Evolutionary conservation across 129 eudicot species (phyloP).

Genomic region (Centrapalus pauciflorus): DNA sequence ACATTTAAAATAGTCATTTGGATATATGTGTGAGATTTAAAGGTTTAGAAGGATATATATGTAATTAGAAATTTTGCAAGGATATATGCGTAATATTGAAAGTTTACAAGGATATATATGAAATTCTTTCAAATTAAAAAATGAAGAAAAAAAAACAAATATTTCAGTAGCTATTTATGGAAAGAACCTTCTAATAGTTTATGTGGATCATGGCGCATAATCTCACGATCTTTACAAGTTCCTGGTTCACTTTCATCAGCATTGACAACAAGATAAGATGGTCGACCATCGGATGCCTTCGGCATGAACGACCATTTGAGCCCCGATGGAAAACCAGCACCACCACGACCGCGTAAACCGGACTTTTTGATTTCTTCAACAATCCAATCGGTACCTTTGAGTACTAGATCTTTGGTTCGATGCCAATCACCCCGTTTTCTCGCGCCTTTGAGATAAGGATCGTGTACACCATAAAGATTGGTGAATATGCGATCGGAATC

Average conservation of each 20-base stretch:
- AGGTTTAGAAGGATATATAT: too few relatives aligned
- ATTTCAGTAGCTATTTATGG: too few relatives aligned
- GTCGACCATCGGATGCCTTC: constrained; percentile 73
- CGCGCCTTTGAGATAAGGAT: constrained; percentile 88
- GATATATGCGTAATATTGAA: too few relatives aligned
- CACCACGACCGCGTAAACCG: constrained; percentile 94
- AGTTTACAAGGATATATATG: too few relatives aligned
- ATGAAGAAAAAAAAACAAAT: too few relatives aligned
- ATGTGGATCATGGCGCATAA: constrained; percentile 91
- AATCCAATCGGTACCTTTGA: constrained; percentile 88
- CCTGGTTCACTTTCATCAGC: constrained; percentile 98
- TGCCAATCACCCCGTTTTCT: constrained; percentile 89
- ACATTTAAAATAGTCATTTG: too few relatives aligned
- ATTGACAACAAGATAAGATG: constrained; percentile 79
- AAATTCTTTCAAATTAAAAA: too few relatives aligned
- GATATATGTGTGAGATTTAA: too few relatives aligned
- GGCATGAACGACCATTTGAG: constrained; percentile 98
- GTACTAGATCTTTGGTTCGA: constrained; percentile 70
- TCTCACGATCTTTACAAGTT: constrained; percentile 83
- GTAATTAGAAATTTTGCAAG: too few relatives aligned
- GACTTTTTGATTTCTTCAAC: constrained; percentile 83
- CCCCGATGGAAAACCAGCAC: constrained; percentile 93
- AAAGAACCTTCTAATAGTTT: constrained; percentile 77
- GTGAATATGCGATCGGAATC: constrained; percentile 91
- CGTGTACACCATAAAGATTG: constrained; percentile 70